Base-by-base conservation (phyloP, 495 filamentous ascomycete species). In the Xylaria venustula region DNA sequence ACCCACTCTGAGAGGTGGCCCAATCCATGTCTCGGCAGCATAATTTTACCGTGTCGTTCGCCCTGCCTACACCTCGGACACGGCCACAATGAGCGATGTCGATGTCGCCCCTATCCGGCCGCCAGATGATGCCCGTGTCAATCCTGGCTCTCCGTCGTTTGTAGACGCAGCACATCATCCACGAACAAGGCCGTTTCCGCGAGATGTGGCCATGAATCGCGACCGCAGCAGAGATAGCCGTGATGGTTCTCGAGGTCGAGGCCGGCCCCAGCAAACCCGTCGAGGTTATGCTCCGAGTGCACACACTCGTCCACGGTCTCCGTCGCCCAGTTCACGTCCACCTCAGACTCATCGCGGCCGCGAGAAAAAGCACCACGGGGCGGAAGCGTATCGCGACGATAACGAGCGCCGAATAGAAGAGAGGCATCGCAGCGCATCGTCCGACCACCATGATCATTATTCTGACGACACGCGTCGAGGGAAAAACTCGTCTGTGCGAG, bases 151-250 rank as follows among this genome's bases (percentile, higher is more conserved):
- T 51, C 51, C 69, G 48, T 34, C 66, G 19, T 48, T 58, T 34
- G 48, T 62, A 28, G 53, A 53, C 54, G 30, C 62, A 55, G 52
- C 56, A 47, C 62, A 63, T 59, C 61, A 65, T 62, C 60, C 54
- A 57, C 61, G 54, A 22, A 59, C 59, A 46, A 60, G 62, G 59
- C 20, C 26, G 28, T 41, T 53, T 62, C 44, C 54, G 37, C 60
- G 64, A 59, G 67, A 71, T 67, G 69, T 58, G 54, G 64, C 61
- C 26, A 71, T 71, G 69, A 67, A 59, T 65, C 67, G 64, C 64
- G 64, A 69, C 57, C 67, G 66, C 7, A 59, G 40, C 44, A 64
- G 25, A 12, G 66, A 69, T 50, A 58, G 40, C 17, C 69, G 60
- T 50, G 67, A 67, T 58, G 67, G 67, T 42, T 57, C 60, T 28